Base-by-base conservation (phyloP, 129 eudicot genomes). In the Tagetes patula region DNA sequence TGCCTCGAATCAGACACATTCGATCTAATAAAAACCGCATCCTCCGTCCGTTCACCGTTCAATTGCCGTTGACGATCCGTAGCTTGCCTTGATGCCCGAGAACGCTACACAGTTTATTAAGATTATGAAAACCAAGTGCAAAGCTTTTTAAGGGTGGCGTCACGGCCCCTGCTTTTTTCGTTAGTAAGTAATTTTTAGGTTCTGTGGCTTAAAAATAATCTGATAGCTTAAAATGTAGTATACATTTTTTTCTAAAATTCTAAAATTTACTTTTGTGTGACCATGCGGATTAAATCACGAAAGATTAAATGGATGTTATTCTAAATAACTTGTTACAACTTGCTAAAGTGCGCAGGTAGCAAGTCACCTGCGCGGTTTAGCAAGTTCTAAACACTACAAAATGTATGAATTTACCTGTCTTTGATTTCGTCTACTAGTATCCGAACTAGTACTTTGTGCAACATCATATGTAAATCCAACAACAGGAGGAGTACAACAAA, bases 401-500 rank as follows among this genome's bases (percentile, higher is more conserved):
- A 20, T 20, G 27, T 20, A 20, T 20, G 27, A 20, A 20, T 8
- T 10, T 76, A 82, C 86, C 86, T 77, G 77, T 74, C 83, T 37
- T 39, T 69, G 70, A 36, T 68, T 78, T 62, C 75, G 14, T 81
- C 79, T 77, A 67, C 34, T 32, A 11, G 74, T 40, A 81, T 80
- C 80, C 40, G 75, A 45, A 60, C 69, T 78, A 36, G 72, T 80
- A 67, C 59, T 82, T 10, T 79, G 82, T 31, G 77, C 82, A 72
- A 84, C 87, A 39, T 84, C 87, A 37, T 56, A 84, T 1, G 79
- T 64, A 73, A 76, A 76, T 45, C 87, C 84, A 34, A 84, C 64
- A 3, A 69, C 71, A 0, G 87, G 84, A 41, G 87, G 87, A 80
- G 84, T 50, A 76, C 84, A 84, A 54, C 87, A 84, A 41, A 80